These are phyloP conservation scores for Chrysoporthe austroafricana DNA, from an alignment of 2,329 filamentous ascomycete species.

Conservation along the genomic window DNA sequence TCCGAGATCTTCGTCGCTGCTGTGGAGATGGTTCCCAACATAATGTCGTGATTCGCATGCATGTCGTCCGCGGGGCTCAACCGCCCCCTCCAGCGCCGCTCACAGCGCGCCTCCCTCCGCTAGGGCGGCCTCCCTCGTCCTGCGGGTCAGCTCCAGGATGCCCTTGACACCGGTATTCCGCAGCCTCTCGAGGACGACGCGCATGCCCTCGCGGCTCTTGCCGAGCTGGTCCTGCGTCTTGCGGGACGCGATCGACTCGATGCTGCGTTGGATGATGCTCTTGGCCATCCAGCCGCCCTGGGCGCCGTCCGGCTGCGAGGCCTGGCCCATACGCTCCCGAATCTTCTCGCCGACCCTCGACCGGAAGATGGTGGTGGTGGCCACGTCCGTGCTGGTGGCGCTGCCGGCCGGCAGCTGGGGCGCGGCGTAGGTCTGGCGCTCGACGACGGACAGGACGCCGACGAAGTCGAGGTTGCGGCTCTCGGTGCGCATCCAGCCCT, in stretches of 20 bases:
- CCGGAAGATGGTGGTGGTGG: constrained; percentile 74
- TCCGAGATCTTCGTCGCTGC: background rate
- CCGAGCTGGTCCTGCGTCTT: constrained; percentile 78
- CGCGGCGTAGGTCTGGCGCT: constrained; percentile 70
- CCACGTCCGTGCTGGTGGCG: constrained; percentile 63
- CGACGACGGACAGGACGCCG: constrained; percentile 76
- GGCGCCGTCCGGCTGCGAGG: constrained; percentile 41
- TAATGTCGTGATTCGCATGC: background rate
- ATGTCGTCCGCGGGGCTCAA: background rate
- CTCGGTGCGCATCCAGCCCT: constrained; percentile 84
- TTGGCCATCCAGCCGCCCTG: constrained; percentile 43
- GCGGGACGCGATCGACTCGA: constrained; percentile 77
- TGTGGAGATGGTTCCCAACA: background rate
- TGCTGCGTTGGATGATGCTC: constrained; percentile 71
- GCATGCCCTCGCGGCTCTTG: constrained; percentile 84
- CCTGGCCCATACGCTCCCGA: constrained; percentile 55
- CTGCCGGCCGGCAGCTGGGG: constrained; percentile 36
- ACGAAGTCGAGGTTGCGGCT: constrained; percentile 82
- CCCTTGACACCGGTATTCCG: constrained; percentile 62
- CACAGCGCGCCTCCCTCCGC: constrained; percentile 20
- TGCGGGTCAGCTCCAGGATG: constrained; percentile 59
- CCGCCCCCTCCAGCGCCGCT: background rate
- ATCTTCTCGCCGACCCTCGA: constrained; percentile 73
- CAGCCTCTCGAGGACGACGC: constrained; percentile 73
- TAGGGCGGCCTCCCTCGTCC: constrained; percentile 40